Percentiles rank a stretch among this genome's conserved stretches.
Conservation (phyloP, 805 yeast species). For the Barnettozyma populi region DNA sequence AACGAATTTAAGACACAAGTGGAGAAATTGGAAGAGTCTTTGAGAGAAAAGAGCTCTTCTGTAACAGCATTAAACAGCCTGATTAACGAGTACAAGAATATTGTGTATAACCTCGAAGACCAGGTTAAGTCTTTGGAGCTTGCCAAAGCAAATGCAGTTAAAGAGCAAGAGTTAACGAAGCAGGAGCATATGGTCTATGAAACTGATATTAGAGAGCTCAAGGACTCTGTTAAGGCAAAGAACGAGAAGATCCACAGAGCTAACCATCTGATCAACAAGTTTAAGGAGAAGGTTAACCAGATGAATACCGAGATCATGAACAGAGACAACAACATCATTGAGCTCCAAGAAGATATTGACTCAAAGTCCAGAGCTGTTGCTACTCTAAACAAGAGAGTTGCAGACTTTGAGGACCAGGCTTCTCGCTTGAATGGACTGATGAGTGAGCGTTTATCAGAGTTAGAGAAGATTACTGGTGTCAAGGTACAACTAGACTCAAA, state of each 20-base stretch:
- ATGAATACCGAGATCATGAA: conserved; percentile 7
- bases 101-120: conserved; percentile 18
- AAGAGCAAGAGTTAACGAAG: conserved; percentile 17
- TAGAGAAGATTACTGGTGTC: conserved; percentile 6
- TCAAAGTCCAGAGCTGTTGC: conserved; percentile 17
- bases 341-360: conserved; percentile 11
- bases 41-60: conserved; percentile 16
- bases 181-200: conserved; percentile 19
- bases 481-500: background rate
- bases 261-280: conserved; percentile 16
- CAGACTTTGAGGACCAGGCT: conserved; percentile 19
- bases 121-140: conserved; percentile 14
- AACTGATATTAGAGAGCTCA: conserved; percentile 14
- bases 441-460: conserved; percentile 9
- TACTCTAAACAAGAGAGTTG: conserved; percentile 9
- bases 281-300: conserved; percentile 18
- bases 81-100: conserved; percentile 13
- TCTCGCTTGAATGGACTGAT: conserved; percentile 7
- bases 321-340: conserved; percentile 9
- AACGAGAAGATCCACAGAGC: conserved; percentile 15
- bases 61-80: conserved; percentile 16
- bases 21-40: conserved; percentile 16
- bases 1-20: conserved; percentile 21
- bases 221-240: conserved; percentile 8
- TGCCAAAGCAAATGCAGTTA: conserved; percentile 16